phyloP scores from a whole-genome alignment of 345 rosid genomes.

The Erysimum cheiranthoides region DNA sequence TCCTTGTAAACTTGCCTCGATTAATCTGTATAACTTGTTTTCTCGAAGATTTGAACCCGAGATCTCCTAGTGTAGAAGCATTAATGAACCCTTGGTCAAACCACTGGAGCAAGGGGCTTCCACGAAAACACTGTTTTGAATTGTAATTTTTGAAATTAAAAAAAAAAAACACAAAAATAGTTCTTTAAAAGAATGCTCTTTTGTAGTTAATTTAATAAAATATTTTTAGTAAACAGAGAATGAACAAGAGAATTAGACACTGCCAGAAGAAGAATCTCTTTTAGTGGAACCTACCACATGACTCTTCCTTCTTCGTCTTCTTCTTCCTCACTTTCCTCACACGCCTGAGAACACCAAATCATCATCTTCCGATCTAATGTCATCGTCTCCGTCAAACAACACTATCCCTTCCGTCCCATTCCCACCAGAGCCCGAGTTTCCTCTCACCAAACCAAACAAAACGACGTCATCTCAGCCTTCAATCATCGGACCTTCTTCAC shows the following conservation, averaged over 20 bases:
- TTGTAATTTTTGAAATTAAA: no score
- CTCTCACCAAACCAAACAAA: constrained; percentile 18
- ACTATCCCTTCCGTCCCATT: constrained; percentile 34
- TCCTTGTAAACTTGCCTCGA: no score
- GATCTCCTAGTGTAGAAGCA: no score
- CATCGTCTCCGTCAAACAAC: constrained; percentile 19
- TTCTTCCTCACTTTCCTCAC: not conserved
- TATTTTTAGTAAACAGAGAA: not conserved
- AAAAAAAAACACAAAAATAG: no score
- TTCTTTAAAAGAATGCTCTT: no score
- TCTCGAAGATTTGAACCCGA: no score
- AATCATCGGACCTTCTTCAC: not conserved
- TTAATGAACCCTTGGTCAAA: no score
- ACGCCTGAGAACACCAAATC: not conserved
- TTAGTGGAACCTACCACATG: constrained; percentile 21
- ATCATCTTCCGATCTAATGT: constrained; percentile 29
- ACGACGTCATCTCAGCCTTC: constrained; percentile 20
- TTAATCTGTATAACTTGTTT: no score
- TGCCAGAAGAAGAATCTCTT: not conserved
- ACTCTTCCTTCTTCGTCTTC: constrained; percentile 7
- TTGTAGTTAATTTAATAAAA: no score
- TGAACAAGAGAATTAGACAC: constrained; percentile 4
- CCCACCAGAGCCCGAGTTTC: constrained; percentile 26
- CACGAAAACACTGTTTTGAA: no score
- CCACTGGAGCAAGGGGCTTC: no score